These are phyloP conservation scores for Garcia nutans DNA, from an alignment of 345 rosid species.

Conservation along the genomic window DNA sequence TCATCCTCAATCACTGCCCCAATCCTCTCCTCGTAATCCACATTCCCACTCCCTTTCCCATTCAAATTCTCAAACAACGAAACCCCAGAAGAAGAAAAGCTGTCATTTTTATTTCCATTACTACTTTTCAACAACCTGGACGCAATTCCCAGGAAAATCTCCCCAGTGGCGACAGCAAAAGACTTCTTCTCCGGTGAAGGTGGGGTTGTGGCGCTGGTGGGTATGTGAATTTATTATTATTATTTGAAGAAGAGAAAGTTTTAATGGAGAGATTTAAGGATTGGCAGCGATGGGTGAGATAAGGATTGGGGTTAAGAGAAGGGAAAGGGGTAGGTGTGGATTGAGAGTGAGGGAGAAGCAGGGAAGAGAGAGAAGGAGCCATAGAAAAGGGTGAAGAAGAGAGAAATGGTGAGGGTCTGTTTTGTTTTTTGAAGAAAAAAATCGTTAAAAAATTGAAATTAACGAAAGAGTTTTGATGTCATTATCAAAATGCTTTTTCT, in stretches of 20 bases:
- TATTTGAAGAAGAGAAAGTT: too few relatives aligned
- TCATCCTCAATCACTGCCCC: too few relatives aligned
- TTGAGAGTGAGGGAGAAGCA: constrained; percentile 25
- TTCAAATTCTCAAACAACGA: constrained; percentile 15
- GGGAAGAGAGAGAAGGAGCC: constrained; percentile 43
- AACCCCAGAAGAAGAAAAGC: background rate
- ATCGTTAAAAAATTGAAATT: background rate
- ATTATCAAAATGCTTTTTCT: background rate
- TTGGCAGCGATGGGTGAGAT: constrained; percentile 11
- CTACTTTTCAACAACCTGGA: constrained; percentile 42
- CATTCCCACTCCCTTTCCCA: constrained; percentile 10
- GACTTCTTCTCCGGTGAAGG: too few relatives aligned
- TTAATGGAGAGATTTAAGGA: too few relatives aligned
- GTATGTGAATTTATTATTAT: too few relatives aligned
- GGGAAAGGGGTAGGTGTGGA: constrained; percentile 4
- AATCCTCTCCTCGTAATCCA: constrained; percentile 42
- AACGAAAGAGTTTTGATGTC: background rate
- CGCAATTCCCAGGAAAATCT: constrained; percentile 69
- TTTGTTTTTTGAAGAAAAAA: constrained; percentile 1
- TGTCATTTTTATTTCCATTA: constrained; percentile 4
- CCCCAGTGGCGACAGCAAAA: constrained; percentile 67
- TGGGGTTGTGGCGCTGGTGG: too few relatives aligned
- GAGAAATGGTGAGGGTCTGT: background rate
- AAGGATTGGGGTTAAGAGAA: constrained; percentile 16
- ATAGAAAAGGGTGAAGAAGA: constrained; percentile 14